A percentile compares a stretch with the other conserved stretches of the same genome.
Conservation (phyloP, 441 rosid genomes). For the Jatropha podagrica region DNA sequence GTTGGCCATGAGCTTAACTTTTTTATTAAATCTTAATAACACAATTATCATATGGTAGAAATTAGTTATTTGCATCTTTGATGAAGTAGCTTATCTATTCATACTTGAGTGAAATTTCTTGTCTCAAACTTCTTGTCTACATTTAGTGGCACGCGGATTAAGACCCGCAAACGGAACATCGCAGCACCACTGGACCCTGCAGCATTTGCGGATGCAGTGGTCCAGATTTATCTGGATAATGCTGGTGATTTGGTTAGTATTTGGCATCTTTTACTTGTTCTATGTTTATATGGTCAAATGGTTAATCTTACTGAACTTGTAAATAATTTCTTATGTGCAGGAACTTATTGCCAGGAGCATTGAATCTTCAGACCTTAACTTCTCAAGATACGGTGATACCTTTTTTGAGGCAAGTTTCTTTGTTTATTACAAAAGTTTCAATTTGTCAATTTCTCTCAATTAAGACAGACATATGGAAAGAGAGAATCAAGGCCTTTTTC, state of each 20-base stretch:
- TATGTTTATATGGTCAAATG: neutral
- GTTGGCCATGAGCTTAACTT: no score
- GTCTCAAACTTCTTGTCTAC: neutral
- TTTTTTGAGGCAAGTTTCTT: slow-evolving; percentile 77
- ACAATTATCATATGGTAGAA: neutral
- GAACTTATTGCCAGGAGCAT: slow-evolving; percentile 90
- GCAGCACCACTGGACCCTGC: slow-evolving; percentile 99
- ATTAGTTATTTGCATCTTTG: neutral
- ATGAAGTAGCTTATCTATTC: neutral
- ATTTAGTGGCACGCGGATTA: slow-evolving; percentile 99
- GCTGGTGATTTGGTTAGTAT: slow-evolving; percentile 94
- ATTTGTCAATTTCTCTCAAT: neutral
- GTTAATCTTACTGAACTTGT: neutral
- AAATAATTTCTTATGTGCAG: slow-evolving; percentile 33
- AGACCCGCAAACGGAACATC: slow-evolving; percentile 99
- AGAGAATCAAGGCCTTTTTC: neutral
- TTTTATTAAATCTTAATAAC: no score
- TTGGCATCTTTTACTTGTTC: neutral
- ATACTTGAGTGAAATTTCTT: slow-evolving; percentile 6
- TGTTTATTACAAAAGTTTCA: neutral
- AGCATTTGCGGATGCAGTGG: slow-evolving; percentile 98
- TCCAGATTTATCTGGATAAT: slow-evolving; percentile 97
- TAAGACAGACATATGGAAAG: neutral
- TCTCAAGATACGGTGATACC: slow-evolving; percentile 98
- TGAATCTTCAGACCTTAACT: slow-evolving; percentile 88